Base-by-base conservation (phyloP, 1,284 basidiomycete genomes). In the Wallemia mellicola region DNA sequence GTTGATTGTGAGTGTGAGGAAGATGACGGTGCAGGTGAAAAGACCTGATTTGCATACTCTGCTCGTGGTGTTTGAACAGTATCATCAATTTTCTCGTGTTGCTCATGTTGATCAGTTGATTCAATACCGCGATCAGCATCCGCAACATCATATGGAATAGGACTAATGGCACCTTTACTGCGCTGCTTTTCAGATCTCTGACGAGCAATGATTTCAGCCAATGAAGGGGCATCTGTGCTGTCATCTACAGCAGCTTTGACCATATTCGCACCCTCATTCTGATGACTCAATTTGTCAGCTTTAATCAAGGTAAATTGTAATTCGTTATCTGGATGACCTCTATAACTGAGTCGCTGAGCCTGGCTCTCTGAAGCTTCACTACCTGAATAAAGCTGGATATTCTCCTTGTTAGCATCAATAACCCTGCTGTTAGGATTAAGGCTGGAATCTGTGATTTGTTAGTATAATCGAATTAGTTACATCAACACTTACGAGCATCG, bases 141-240 rank as follows among this genome's bases (percentile, higher is more conserved):
- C n/a, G n/a, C n/a, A n/a, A n/a, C n/a, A n/a, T n/a, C n/a, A n/a
- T n/a, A n/a, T n/a, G n/a, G n/a, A n/a, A n/a, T n/a, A 48, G 38
- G 38, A 22, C 38, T 48, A 54, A 92, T 80, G 0, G 86, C 85
- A 7, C 80, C 79, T 67, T 92, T 87, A 62, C 80, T 88, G 2
- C 86, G 88, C 25, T 84, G 76, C 2, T 78, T 80, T 0, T 81
- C 82, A 2, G 81, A 84, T 15, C 88, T 77, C 68, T 94, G 88
- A 2, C 86, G 86, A n/a, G 83, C 84, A 58, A 92, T 92, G 66
- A 92, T 82, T 64, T 92, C 86, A 64, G 77, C 15, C 77, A 77
- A 25, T 68, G 38, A 67, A 59, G 59, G 30, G 19, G 59, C 48
- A 33, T 57, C 55, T n/a, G 58, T 22, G 26, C 32, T 59, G 17